Evolutionary conservation across 306 rosid species (phyloP).

Genomic region (Trichosanthes truncata): DNA sequence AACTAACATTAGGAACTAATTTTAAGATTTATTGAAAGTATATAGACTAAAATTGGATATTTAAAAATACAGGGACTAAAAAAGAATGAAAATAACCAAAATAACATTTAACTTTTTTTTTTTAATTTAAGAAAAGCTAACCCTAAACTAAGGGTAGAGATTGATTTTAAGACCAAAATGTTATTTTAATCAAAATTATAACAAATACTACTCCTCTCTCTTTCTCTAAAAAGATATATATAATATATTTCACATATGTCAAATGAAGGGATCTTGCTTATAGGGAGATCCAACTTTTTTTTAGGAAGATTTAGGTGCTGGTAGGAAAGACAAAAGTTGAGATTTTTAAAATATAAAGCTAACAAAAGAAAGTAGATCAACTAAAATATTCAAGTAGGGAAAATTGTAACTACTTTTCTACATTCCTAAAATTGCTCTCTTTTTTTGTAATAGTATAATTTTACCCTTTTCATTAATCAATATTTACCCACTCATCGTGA

Average conservation of each 20-base stretch:
- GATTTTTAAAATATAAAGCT: background rate
- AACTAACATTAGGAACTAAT: too few species aligned
- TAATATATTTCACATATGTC: background rate
- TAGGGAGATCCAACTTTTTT: background rate
- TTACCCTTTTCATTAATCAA: background rate
- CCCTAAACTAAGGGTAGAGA: too few species aligned
- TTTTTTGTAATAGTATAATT: background rate
- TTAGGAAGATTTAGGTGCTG: background rate
- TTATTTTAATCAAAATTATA: too few species aligned
- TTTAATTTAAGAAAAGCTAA: too few species aligned
- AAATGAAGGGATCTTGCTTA: background rate
- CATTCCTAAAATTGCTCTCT: background rate
- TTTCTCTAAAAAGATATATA: background rate
- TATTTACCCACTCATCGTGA: background rate
- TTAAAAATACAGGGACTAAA: too few species aligned
- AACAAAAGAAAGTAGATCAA: background rate
- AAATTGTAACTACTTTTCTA: background rate
- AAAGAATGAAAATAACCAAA: too few species aligned
- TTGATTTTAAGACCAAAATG: too few species aligned
- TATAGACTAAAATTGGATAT: too few species aligned
- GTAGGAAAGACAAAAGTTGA: background rate
- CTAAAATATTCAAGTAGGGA: background rate
- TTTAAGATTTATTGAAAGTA: too few species aligned
- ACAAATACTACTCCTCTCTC: background rate
- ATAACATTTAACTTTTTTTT: too few species aligned